Evolutionary conservation across 2,329 filamentous ascomycete species (phyloP), one percentile per base, ranked within the genome.

Genomic region (Epichloe glyceriae): DNA sequence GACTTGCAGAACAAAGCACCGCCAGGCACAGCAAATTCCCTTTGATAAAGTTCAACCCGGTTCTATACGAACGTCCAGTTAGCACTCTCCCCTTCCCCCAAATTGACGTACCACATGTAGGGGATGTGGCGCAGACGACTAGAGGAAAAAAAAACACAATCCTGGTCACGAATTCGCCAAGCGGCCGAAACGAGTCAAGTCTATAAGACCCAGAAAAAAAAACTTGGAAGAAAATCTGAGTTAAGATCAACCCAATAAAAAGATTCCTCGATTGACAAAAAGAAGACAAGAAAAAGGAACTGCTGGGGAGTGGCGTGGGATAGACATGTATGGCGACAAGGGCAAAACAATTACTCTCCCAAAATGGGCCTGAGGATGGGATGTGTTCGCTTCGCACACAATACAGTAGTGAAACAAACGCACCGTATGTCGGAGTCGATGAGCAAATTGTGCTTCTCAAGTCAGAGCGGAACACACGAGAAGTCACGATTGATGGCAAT

Each of bases 81-180:
- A 53, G 52, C 52, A 53, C 20, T 48, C 40, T 35, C 15, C 10
- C 22, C 30, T 19, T 14, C 34, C 14, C 22, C 38, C 34, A 34
- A 14, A 12, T 22, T 43, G 34, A 47, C 34, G 41, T 45, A 48
- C 41, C 40, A 7, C 22, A 26, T 26, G 22, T 44, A 46, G 34
- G 44, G n/a, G 22, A 33, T 49, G 52, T 53, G 52, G 45, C 52
- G 44, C 48, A 34, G 39, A 26, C 41, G 7, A 49, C 26, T 30
- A 30, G 22, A 17, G 37, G 35, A 15, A 37, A 38, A 34, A 20
- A 20, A 34, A 50, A 26, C 26, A 12, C 26, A 49, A 35, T 30
- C 39, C 26, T 37, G 33, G 20, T 33, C 14, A 19, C n/a, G 15
- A 37, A 34, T 17, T 22, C 6, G 30, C 33, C 37, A 33, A 47